Percentiles rank a stretch among this genome's conserved stretches.
phyloP scores from a whole-genome alignment of 306 rosid species.

The Quercus variabilis region DNA sequence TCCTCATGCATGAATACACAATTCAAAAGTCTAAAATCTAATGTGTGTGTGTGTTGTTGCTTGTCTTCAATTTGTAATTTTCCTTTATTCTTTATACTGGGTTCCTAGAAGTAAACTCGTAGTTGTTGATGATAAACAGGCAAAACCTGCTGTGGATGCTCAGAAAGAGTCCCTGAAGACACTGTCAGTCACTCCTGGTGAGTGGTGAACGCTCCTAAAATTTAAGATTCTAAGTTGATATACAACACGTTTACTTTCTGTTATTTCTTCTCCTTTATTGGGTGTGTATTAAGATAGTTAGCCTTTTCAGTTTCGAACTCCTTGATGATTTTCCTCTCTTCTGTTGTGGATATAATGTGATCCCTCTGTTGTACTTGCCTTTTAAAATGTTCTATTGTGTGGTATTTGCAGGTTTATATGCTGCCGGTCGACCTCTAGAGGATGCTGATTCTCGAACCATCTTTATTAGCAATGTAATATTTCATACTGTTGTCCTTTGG shows the following conservation, averaged over 20 bases:
- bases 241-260: not conserved
- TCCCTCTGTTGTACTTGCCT: not conserved
- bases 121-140: slow-evolving; percentile 35
- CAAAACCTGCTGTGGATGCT: slow-evolving; percentile 38
- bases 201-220: slow-evolving; percentile 25
- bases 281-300: not conserved
- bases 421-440: slow-evolving; percentile 62
- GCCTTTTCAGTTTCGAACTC: not conserved
- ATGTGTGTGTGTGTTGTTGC: not conserved
- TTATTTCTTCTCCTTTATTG: not conserved
- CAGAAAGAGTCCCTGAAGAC: slow-evolving; percentile 49
- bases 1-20: not conserved
- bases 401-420: slow-evolving; percentile 49
- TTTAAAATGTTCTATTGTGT: not conserved
- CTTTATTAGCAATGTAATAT: slow-evolving; percentile 83
- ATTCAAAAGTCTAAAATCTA: not conserved
- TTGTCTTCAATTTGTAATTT: not conserved
- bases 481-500: slow-evolving; percentile 21
- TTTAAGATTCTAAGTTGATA: not conserved
- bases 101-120: slow-evolving; percentile 12
- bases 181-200: slow-evolving; percentile 50
- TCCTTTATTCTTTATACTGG: not conserved
- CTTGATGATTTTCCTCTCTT: not conserved
- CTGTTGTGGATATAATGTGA: not conserved
- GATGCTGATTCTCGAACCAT: slow-evolving; percentile 88